phyloP scores from a whole-genome alignment of 208 protist species.

The Trichomonas gallinae region DNA sequence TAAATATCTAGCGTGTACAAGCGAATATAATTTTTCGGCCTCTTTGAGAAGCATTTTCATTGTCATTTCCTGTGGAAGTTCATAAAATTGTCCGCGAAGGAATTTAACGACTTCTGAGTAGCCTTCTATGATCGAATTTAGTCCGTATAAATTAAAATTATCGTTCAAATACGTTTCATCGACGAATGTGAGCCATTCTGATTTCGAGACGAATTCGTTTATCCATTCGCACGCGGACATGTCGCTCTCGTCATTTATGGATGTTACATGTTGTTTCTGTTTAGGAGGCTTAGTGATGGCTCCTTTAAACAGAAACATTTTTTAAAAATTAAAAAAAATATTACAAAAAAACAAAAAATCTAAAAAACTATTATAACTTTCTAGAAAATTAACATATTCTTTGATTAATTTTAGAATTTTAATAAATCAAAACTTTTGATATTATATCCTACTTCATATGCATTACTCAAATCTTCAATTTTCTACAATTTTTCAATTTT shows the following conservation, averaged over 20 bases:
- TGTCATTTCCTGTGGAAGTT: neutral
- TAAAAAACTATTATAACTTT: too few relatives aligned
- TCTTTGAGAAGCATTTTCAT: neutral
- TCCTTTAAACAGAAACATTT: neutral
- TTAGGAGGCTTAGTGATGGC: neutral
- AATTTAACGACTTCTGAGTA: neutral
- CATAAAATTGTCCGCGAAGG: neutral
- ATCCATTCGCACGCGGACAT: neutral
- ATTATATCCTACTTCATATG: too few relatives aligned
- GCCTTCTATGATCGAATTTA: neutral
- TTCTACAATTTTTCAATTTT: too few relatives aligned
- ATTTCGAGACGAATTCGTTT: neutral
- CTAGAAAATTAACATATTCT: too few relatives aligned
- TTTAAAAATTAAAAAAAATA: neutral
- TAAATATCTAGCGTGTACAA: neutral
- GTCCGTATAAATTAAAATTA: neutral
- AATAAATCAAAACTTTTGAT: too few relatives aligned
- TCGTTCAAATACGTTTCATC: neutral
- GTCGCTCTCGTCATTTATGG: neutral
- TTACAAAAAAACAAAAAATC: too few relatives aligned
- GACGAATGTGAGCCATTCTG: neutral
- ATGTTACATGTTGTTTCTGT: neutral
- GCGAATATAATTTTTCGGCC: neutral
- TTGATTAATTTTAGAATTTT: too few relatives aligned
- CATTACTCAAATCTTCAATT: too few relatives aligned